Base-by-base conservation (phyloP, 306 rosid species). In the Vicia villosa region DNA sequence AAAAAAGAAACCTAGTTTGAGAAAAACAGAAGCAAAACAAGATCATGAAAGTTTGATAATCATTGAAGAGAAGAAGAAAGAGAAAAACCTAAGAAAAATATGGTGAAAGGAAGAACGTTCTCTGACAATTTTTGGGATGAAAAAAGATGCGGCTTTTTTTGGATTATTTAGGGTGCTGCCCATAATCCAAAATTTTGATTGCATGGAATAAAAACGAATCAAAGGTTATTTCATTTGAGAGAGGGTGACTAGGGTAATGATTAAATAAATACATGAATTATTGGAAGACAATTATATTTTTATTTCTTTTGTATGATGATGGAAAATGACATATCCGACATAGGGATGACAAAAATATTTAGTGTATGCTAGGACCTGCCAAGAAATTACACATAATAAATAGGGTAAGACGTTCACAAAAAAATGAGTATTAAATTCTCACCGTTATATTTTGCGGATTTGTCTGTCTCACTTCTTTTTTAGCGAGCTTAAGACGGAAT, bases 1-100 rank as follows among this genome's bases (percentile, higher is more conserved):
- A 17, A 19, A 40, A 32, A 21, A 61, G 30, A 52, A 74, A 8
- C 75, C 60, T 59, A 45, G 72, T 70, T 80, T 71, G 78, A 78
- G 70, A 76, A 76, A 85, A 81, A 36, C 86, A 81, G 66, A 82
- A 47, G 80, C 85, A 76, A 89, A 66, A 64, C 77, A 82, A 59
- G 73, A 62, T 63, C 73, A 72, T 70, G 62, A 74, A 13, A 42
- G 22, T 51, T 67, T 43, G n/a, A 58, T 62, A 28, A 34, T 24
- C 40, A 43, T 22, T 16, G 8, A 8, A 47, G 17, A 42, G 54
- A 24, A 45, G 16, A 68, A 20, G 34, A 58, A 40, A 38, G 16
- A 57, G 51, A 62, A 74, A 58, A 77, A 67, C 47, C 28, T 20
- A 43, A 40, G 73, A 46, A 15, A 6, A 42, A 12, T 38, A 38